Conservation (phyloP, 805 yeast genomes). For the Barnettozyma populi region DNA sequence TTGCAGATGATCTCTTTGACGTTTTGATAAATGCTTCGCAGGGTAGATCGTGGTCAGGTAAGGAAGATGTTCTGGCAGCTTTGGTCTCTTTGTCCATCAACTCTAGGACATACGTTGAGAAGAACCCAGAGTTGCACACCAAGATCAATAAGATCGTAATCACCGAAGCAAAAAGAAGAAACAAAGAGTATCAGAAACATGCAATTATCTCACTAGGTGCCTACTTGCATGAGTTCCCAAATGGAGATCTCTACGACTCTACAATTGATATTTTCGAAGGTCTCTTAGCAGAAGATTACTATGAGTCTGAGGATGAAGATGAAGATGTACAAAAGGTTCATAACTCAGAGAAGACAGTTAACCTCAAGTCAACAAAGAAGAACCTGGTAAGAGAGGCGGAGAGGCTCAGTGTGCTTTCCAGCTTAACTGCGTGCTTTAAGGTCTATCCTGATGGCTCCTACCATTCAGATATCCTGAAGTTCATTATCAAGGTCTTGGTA, state of each 20-base stretch:
- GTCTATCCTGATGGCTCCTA: conserved; percentile 17
- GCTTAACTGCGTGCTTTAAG: conserved; percentile 32
- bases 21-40: conserved; percentile 53
- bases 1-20: conserved; percentile 36
- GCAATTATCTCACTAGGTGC: conserved; percentile 49
- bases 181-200: conserved; percentile 54
- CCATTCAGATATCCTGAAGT: conserved; percentile 20
- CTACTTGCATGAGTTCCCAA: conserved; percentile 38
- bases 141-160: conserved; percentile 40
- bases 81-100: conserved; percentile 52
- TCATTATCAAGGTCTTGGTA: conserved; percentile 26
- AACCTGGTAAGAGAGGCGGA: conserved; percentile 47
- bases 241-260: conserved; percentile 27
- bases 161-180: conserved; percentile 62
- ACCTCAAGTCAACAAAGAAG: conserved; percentile 34
- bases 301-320: conserved; percentile 35
- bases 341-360: conserved; percentile 21
- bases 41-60: conserved; percentile 88
- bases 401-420: conserved; percentile 32
- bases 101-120: conserved; percentile 32
- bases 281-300: conserved; percentile 35
- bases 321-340: conserved; percentile 31
- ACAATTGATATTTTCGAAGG: conserved; percentile 27
- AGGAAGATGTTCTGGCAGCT: conserved; percentile 69
- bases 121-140: conserved; percentile 28